Percentiles rank a stretch among this genome's conserved stretches.
Evolutionary conservation across 306 rosid genomes (phyloP).

Genomic region (Ormosia semicastrata): DNA sequence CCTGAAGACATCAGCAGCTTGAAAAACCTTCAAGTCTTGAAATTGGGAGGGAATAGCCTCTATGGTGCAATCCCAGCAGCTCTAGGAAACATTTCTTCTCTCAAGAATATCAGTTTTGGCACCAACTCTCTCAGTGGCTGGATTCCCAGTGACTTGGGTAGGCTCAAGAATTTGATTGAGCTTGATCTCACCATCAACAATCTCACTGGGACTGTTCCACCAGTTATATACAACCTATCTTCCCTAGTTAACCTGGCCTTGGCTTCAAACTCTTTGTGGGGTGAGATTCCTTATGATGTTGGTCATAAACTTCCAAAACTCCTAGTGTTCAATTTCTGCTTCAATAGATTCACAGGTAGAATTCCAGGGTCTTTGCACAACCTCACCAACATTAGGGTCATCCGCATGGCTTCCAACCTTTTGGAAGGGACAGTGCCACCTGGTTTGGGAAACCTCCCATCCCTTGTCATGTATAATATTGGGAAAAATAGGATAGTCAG

Average conservation of each 20-base stretch:
- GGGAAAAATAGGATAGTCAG: constrained; percentile 57
- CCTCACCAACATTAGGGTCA: constrained; percentile 50
- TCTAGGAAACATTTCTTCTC: constrained; percentile 63
- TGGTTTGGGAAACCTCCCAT: constrained; percentile 69
- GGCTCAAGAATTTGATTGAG: constrained; percentile 45
- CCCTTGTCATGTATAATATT: constrained; percentile 61
- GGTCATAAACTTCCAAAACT: constrained; percentile 62
- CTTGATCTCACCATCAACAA: constrained; percentile 56
- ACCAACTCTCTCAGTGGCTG: constrained; percentile 57
- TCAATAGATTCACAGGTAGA: constrained; percentile 59
- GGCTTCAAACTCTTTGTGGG: constrained; percentile 65
- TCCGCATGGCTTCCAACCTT: constrained; percentile 49
- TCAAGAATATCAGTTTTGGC: constrained; percentile 48
- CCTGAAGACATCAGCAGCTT: constrained; percentile 43
- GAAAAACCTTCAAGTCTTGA: constrained; percentile 50
- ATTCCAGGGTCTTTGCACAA: constrained; percentile 78
- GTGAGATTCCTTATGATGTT: constrained; percentile 61
- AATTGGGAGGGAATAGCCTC: constrained; percentile 48
- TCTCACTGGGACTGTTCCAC: constrained; percentile 57
- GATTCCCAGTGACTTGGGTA: constrained; percentile 54
- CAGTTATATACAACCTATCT: constrained; percentile 54
- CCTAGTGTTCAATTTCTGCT: constrained; percentile 49
- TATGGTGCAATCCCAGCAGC: constrained; percentile 47
- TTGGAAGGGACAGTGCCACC: constrained; percentile 72
- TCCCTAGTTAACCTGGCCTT: constrained; percentile 52